These are phyloP conservation scores for Quercus cerris DNA, from an alignment of 306 rosid genomes.

Conservation along the genomic window DNA sequence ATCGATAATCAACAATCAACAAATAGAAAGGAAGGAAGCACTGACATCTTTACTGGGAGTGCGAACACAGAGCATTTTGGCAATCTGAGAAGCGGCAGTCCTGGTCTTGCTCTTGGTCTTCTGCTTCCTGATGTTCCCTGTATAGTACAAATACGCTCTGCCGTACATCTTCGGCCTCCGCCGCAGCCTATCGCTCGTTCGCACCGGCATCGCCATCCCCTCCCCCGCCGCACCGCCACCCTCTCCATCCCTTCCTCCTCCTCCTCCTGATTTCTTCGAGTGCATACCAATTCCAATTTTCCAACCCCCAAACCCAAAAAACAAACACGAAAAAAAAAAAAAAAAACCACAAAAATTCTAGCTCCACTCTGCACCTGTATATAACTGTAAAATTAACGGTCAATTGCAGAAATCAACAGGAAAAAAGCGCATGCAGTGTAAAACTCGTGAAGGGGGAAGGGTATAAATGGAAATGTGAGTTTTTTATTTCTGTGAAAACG, in stretches of 20 bases:
- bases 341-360: background rate
- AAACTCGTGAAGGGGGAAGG: background rate
- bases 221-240: too few relatives aligned
- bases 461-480: background rate
- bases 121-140: slow-evolving; percentile 39
- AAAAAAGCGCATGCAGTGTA: background rate
- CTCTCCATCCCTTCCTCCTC: too few relatives aligned
- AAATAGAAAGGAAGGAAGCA: background rate
- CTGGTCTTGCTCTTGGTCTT: slow-evolving; percentile 63
- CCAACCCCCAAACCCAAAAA: too few relatives aligned
- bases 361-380: background rate
- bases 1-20: too few relatives aligned
- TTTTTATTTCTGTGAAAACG: background rate
- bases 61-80: slow-evolving; percentile 53
- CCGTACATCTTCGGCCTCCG: slow-evolving; percentile 52
- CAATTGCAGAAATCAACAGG: background rate
- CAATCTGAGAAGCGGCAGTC: slow-evolving; percentile 81
- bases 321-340: background rate
- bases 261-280: slow-evolving; percentile 59
- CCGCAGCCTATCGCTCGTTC: slow-evolving; percentile 76
- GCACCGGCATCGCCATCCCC: slow-evolving; percentile 39
- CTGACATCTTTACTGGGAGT: slow-evolving; percentile 28
- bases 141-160: slow-evolving; percentile 46
- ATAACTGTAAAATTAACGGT: background rate
- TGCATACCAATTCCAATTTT: slow-evolving; percentile 39